Percentiles rank a stretch among this genome's conserved stretches.
Evolutionary conservation across 192 early-diverging fungal genomes (phyloP).

Genomic region (Linderina pennispora): DNA sequence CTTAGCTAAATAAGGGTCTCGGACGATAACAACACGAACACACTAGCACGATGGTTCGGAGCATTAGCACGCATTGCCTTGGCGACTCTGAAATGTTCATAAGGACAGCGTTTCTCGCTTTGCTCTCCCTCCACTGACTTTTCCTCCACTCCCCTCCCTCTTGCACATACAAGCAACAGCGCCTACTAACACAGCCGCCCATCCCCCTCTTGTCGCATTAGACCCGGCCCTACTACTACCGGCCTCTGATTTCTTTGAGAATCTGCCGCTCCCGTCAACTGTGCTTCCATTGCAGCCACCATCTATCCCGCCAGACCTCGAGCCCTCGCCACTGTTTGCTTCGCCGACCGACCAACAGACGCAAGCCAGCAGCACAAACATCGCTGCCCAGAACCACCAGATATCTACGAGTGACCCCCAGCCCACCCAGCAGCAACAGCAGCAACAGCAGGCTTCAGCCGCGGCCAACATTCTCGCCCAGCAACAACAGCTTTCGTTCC

Average conservation of each 20-base stretch:
- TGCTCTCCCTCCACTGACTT: no score
- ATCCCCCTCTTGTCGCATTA: no score
- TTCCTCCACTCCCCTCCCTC: no score
- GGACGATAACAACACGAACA: no score
- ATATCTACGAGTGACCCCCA: background rate
- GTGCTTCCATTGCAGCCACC: slow-evolving; percentile 30
- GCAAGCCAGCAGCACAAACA: slow-evolving; percentile 4
- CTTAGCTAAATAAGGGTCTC: no score
- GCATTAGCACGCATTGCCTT: no score
- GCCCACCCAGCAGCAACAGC: slow-evolving; percentile 11
- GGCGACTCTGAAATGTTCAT: no score
- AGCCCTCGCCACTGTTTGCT: slow-evolving; percentile 32
- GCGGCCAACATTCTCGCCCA: background rate
- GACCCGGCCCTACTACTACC: slow-evolving; percentile 30
- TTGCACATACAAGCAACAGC: no score
- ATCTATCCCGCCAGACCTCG: slow-evolving; percentile 39
- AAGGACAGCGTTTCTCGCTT: no score
- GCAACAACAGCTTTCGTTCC: background rate
- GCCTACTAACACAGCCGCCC: no score
- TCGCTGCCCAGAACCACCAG: slow-evolving; percentile 6
- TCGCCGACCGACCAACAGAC: slow-evolving; percentile 1
- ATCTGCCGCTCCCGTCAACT: slow-evolving; percentile 7
- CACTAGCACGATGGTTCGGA: no score
- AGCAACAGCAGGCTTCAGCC: slow-evolving; percentile 1
- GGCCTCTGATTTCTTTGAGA: slow-evolving; percentile 37